Evolutionary conservation across 176 grass and related monocot genomes (phyloP).

Genomic region (Cymbopogon citratus): DNA sequence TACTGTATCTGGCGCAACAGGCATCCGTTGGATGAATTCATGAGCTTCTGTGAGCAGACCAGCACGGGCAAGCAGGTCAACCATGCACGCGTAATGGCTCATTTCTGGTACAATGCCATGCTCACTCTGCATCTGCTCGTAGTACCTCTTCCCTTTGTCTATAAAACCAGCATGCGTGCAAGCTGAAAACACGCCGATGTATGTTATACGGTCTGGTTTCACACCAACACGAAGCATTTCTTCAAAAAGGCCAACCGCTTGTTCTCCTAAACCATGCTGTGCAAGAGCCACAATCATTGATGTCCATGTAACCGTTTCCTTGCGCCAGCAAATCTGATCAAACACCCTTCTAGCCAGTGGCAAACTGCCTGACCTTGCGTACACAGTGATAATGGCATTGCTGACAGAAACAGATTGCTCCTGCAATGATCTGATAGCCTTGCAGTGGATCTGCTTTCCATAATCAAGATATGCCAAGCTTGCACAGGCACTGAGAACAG

Average conservation of each 20-base stretch:
- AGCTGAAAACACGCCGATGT: constrained; percentile 66
- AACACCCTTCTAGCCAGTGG: constrained; percentile 58
- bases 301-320: constrained; percentile 79
- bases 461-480: constrained; percentile 64
- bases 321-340: constrained; percentile 37
- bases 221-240: constrained; percentile 64
- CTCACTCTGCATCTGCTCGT: constrained; percentile 63
- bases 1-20: constrained; percentile 51
- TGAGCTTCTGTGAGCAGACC: constrained; percentile 61
- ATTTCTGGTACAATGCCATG: constrained; percentile 53
- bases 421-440: constrained; percentile 54
- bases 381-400: constrained; percentile 71
- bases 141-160: constrained; percentile 58
- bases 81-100: constrained; percentile 93
- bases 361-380: constrained; percentile 68
- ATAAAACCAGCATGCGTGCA: constrained; percentile 73
- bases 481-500: constrained; percentile 66
- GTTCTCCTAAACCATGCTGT: constrained; percentile 74
- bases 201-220: constrained; percentile 70
- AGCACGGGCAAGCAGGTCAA: constrained; percentile 63
- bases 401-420: constrained; percentile 57
- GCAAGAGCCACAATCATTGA: constrained; percentile 83
- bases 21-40: constrained; percentile 75
- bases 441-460: constrained; percentile 86
- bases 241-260: constrained; percentile 60